Base-by-base conservation (phyloP, 441 rosid species). In the Isatis lusitanica region DNA sequence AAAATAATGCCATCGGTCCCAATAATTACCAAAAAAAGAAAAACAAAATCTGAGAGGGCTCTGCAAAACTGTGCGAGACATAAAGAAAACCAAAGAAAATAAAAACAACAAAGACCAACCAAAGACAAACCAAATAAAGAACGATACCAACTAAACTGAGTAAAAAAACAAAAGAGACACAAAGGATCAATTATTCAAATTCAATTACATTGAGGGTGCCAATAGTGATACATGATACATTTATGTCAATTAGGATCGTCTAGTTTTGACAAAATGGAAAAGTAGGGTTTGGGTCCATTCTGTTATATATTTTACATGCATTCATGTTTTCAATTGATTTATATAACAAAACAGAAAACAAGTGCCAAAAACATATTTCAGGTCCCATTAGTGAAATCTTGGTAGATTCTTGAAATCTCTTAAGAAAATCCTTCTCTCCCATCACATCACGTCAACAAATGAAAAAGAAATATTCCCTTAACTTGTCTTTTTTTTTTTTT, bases 341-440 rank as follows among this genome's bases (percentile, higher is more conserved):
- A 52, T 52, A n/a, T 16, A 52, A 52, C 35, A 11, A 51, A 24
- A 5, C 33, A 5, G 5, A 51, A 51, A 7, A 0, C n/a, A 47
- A 21, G 12, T 21, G 24, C 24, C 24, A 21, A 21, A 21, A 21
- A 21, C 24, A 21, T 21, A 21, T 21, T 21, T 21, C 2, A 21
- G 24, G 66, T 40, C 12, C 43, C 67, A 43, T 63, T 43, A 17
- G 3, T 28, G 15, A 63, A 63, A 66, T 50, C 47, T 18, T 50
- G 21, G 35, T 66, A 48, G 48, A 66, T 51, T 66, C 47, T 50
- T 51, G 48, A 66, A 48, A 66, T 66, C 48, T 36, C 48, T 7
- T 50, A n/a, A 51, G 30, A 38, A n/a, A n/a, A 36, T 17, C 30
- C 9, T 50, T 66, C 43, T 7, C 58, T 64, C 43, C 31, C 18